Conservation (phyloP, 2,329 filamentous ascomycete genomes). For the Aspergillus versicolor region DNA sequence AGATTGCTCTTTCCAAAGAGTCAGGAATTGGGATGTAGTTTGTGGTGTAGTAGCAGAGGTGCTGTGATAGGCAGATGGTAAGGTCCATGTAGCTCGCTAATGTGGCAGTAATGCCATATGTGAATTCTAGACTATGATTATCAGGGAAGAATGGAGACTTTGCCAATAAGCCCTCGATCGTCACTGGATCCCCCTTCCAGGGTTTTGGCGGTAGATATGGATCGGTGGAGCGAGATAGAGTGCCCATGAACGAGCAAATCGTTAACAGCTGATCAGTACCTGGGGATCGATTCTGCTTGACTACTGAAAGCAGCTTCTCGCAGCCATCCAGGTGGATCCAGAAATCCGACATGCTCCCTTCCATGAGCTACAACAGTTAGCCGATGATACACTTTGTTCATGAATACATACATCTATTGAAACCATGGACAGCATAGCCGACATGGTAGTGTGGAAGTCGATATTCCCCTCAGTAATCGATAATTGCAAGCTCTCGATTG, state of each 20-base stretch:
- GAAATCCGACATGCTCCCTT: not conserved
- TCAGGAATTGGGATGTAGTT: not conserved
- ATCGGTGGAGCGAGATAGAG: not conserved
- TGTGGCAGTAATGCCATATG: not conserved
- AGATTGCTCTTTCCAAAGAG: not conserved
- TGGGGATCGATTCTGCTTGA: not conserved
- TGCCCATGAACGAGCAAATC: not conserved
- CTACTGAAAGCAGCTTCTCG: not conserved
- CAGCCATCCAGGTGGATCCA: not conserved
- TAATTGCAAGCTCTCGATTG: not conserved
- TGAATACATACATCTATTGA: not conserved
- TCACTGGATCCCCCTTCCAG: not conserved
- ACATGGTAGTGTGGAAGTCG: not conserved
- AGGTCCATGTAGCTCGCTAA: not conserved
- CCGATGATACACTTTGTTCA: fast-evolving
- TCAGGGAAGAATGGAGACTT: not conserved
- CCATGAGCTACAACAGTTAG: not conserved
- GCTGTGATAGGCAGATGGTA: not conserved
- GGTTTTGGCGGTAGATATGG: not conserved
- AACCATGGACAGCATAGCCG: not conserved
- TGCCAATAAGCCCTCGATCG: not conserved
- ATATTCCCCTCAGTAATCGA: not conserved
- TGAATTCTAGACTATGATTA: not conserved
- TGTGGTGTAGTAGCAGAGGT: not conserved
- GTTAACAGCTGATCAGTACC: not conserved